Evolutionary conservation across 768 basidiomycete species (phyloP).

Genomic region (Lyophyllum decastes): DNA sequence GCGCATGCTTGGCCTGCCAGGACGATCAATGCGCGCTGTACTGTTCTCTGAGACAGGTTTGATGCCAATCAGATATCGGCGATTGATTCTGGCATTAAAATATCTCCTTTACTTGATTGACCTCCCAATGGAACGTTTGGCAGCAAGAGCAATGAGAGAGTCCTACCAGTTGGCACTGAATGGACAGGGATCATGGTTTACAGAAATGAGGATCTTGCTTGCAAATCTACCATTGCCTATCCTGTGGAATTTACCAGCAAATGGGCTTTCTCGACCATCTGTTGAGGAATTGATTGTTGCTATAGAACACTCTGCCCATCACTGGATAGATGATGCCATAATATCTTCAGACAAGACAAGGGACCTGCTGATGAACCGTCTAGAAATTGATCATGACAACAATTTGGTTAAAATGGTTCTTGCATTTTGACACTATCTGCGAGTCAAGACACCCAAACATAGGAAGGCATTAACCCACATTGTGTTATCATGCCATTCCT

Average conservation of each 20-base stretch:
- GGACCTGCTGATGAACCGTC: background rate
- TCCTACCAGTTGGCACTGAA: background rate
- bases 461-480: no score
- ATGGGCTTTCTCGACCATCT: no score
- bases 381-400: background rate
- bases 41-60: conserved; percentile 4
- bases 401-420: background rate
- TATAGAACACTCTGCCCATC: background rate
- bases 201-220: background rate
- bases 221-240: background rate
- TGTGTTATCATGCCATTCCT: no score
- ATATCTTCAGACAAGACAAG: background rate
- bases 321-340: background rate
- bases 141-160: background rate
- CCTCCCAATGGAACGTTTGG: background rate
- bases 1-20: background rate
- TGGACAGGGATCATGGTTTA: background rate
- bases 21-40: background rate
- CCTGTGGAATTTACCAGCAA: background rate
- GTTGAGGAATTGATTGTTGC: background rate
- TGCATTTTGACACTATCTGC: background rate
- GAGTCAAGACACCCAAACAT: background rate
- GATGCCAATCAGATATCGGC: background rate
- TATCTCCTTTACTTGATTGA: background rate
- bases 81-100: background rate